A percentile compares a stretch with the other conserved stretches of the same genome.
phyloP scores from a whole-genome alignment of 2,329 filamentous ascomycete species.

The Fusarium napiforme region DNA sequence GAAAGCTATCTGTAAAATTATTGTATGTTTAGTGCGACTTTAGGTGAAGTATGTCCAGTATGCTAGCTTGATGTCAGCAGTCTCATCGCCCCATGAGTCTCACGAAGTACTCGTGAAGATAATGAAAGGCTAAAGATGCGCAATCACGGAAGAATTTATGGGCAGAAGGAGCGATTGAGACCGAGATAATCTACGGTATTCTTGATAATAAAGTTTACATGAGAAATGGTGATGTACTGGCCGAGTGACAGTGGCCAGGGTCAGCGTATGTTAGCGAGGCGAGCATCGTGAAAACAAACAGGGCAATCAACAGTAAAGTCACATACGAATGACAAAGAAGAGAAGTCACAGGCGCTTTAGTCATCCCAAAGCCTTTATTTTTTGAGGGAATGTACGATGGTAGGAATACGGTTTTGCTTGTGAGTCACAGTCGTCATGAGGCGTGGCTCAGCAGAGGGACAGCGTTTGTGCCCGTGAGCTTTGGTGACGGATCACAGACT shows the following conservation, averaged over 20 bases:
- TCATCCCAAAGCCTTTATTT: not conserved
- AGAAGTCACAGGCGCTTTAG: fast-evolving
- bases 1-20: not conserved
- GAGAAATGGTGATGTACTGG: not conserved
- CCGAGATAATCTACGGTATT: fast-evolving
- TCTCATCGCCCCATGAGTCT: too few species aligned
- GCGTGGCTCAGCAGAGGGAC: too few species aligned
- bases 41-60: not conserved
- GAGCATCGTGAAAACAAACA: not conserved
- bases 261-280: not conserved
- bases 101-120: not conserved
- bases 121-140: not conserved
- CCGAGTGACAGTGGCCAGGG: not conserved
- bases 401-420: not conserved
- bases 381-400: not conserved
- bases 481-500: not conserved
- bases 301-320: not conserved
- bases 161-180: fast-evolving
- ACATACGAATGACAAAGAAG: fast-evolving
- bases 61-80: not conserved
- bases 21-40: not conserved
- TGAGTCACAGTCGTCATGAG: not conserved
- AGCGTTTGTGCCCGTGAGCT: fast-evolving
- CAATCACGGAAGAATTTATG: fast-evolving
- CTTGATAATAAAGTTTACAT: too few species aligned